Base-by-base conservation (phyloP, 2,329 filamentous ascomycete species). In the Penicillium sp. region DNA sequence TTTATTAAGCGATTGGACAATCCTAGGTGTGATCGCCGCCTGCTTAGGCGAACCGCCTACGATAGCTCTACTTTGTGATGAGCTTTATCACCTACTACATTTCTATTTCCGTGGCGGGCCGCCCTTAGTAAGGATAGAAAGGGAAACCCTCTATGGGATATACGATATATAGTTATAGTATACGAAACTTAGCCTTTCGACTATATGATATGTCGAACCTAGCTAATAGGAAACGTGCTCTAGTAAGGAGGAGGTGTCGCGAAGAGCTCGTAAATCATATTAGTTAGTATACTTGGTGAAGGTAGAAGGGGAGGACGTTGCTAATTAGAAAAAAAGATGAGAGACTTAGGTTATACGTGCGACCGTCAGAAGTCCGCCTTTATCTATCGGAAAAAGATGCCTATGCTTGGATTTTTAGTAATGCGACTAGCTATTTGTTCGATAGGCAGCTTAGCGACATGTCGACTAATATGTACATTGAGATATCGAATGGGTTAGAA, bases 361-460 rank as follows among this genome's bases (percentile, higher is more conserved):
- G 43, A 50, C 54, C 41, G 35, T 57, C 41, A 52, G 48, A 57
- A 38, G 54, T 57, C 17, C 48, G 54, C 29, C 54, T 57, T 51
- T 33, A 57, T 23, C 54, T 35, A 42, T 36, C 42, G 6, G 29
- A 51, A n/a, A 57, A 52, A 21, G 54, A 57, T 38, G 19, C 1
- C 23, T 57, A 57, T 47, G 10, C 29, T 31, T 57, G 54, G 54
- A 13, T 33, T 35, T 45, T 47, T 42, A 36, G 35, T 19, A 19
- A 39, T 31, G 19, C 44, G 19, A 51, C 19, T 25, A 42, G 48
- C 23, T n/a, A 57, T 47, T 21, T 57, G 7, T 52, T 57, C 21
- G 54, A 57, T n/a, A 57, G 31, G 19, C 29, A 51, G 31, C 54
- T 57, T 42, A 57, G 54, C 42, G 54, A 57, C 1, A 51, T 57